Conservation (phyloP, 2,329 filamentous ascomycete species). For the Piedraia hortae region DNA sequence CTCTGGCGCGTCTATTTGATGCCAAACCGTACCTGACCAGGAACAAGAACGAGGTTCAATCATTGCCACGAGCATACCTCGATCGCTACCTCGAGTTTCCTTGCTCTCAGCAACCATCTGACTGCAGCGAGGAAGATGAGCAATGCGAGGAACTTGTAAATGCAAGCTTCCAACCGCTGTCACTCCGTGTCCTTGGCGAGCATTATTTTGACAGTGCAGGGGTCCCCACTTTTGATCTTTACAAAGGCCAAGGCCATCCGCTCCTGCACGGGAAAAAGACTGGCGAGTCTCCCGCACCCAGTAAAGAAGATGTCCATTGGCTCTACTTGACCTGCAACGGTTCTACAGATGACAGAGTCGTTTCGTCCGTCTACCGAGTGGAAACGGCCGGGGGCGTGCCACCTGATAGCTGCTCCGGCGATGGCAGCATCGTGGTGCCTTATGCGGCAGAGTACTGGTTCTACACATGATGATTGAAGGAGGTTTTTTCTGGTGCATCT, state of each 20-base stretch:
- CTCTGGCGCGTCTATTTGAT: slow-evolving; percentile 19
- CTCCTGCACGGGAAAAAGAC: slow-evolving; percentile 23
- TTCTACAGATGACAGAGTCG: slow-evolving; percentile 11
- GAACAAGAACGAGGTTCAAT: slow-evolving; percentile 1
- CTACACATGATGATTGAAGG: slow-evolving; percentile 8
- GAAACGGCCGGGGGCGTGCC: slow-evolving; percentile 20
- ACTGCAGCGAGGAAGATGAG: slow-evolving; percentile 1
- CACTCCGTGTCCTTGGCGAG: slow-evolving; percentile 18
- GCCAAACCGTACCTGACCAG: slow-evolving; percentile 9
- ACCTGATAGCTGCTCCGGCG: slow-evolving; percentile 15
- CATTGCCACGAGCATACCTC: slow-evolving; percentile 1
- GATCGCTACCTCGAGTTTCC: slow-evolving; percentile 1
- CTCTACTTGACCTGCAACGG: slow-evolving; percentile 17
- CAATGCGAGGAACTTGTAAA: slow-evolving; percentile 2
- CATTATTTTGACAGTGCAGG: slow-evolving; percentile 35
- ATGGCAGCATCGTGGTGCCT: slow-evolving; percentile 12
- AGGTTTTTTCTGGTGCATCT: neutral
- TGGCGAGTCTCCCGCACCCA: slow-evolving; percentile 25
- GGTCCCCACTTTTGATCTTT: slow-evolving; percentile 33
- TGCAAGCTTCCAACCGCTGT: neutral
- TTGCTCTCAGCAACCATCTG: slow-evolving; percentile 1
- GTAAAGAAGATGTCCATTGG: slow-evolving; percentile 19
- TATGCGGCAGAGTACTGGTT: slow-evolving; percentile 24
- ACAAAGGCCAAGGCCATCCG: slow-evolving; percentile 9
- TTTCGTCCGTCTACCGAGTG: slow-evolving; percentile 21